Percentiles rank a stretch among this genome's conserved stretches.
Evolutionary conservation across 2,329 filamentous ascomycete species (phyloP).

Genomic region (Venturia aucupariae): DNA sequence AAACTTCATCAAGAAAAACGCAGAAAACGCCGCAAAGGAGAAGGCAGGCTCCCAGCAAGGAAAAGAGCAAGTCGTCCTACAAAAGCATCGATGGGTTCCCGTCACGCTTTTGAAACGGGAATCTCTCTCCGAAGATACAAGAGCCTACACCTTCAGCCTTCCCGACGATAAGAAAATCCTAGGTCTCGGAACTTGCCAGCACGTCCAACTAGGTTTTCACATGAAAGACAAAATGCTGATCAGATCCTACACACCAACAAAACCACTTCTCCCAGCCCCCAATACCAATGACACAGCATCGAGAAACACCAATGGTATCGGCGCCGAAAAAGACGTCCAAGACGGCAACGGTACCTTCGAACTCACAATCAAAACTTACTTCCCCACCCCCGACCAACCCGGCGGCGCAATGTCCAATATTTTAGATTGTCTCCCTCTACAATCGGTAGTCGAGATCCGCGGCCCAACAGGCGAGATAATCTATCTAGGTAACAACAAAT

Average conservation of each 20-base stretch:
- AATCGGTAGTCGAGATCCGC: slow-evolving; percentile 42
- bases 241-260: slow-evolving; percentile 42
- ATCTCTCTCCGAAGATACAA: slow-evolving; percentile 36
- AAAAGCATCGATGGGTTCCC: slow-evolving; percentile 39
- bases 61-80: slow-evolving; percentile 28
- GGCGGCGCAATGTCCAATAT: slow-evolving; percentile 47
- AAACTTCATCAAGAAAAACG: slow-evolving; percentile 38
- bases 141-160: slow-evolving; percentile 39
- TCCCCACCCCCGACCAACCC: slow-evolving; percentile 37
- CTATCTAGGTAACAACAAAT: slow-evolving; percentile 39
- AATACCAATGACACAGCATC: slow-evolving; percentile 5
- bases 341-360: slow-evolving; percentile 37
- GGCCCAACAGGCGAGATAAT: slow-evolving; percentile 44
- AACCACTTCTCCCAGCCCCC: slow-evolving; percentile 31
- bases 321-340: not conserved
- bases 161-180: slow-evolving; percentile 33
- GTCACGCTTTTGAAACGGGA: slow-evolving; percentile 33
- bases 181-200: slow-evolving; percentile 43
- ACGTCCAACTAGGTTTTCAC: slow-evolving; percentile 46
- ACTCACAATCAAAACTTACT: slow-evolving; percentile 44
- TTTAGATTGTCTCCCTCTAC: slow-evolving; percentile 40
- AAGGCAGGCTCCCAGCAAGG: slow-evolving; percentile 23
- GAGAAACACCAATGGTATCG: not conserved
- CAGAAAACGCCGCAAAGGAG: slow-evolving; percentile 33
- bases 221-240: slow-evolving; percentile 42